phyloP scores from a whole-genome alignment of 495 filamentous ascomycete genomes.

The Echria macrotheca region DNA sequence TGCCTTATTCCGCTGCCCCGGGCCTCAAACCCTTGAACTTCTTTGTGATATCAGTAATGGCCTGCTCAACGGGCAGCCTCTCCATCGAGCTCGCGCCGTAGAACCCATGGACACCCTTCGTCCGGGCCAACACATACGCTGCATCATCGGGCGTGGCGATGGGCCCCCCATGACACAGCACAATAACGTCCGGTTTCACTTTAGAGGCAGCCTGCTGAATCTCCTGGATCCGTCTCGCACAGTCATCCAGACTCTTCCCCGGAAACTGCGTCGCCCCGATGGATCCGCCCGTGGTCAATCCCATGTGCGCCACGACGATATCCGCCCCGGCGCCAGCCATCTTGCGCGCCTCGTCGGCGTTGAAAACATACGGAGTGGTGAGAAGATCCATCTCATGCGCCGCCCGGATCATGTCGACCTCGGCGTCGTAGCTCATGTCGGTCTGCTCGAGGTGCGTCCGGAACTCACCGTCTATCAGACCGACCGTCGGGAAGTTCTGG shows the following conservation, averaged over 20 bases:
- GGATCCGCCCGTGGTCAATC: constrained; percentile 57
- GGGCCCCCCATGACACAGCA: constrained; percentile 66
- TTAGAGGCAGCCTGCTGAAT: constrained; percentile 55
- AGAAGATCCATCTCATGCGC: constrained; percentile 54
- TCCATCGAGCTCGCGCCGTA: constrained; percentile 70
- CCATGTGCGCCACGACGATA: constrained; percentile 64
- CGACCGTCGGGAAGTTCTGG: constrained; percentile 71
- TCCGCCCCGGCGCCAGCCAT: constrained; percentile 64
- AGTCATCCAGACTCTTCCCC: constrained; percentile 57
- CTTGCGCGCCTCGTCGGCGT: constrained; percentile 46
- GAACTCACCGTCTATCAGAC: constrained; percentile 63
- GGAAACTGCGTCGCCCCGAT: constrained; percentile 51
- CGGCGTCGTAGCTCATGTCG: constrained; percentile 58
- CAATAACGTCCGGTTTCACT: constrained; percentile 53
- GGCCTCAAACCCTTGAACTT: constrained; percentile 59
- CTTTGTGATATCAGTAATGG: constrained; percentile 56
- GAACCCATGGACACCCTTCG: constrained; percentile 61
- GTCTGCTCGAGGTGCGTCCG: constrained; percentile 64
- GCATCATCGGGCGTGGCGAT: constrained; percentile 60
- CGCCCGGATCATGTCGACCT: constrained; percentile 58
- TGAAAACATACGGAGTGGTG: constrained; percentile 67
- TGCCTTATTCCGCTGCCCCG: too few species aligned
- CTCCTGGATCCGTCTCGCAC: constrained; percentile 52
- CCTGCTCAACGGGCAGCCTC: constrained; percentile 62
- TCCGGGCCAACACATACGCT: constrained; percentile 52